Evolutionary conservation across 78 protist species (phyloP).

Genomic region (slime mould (Dictyostelium discoideum)): DNA sequence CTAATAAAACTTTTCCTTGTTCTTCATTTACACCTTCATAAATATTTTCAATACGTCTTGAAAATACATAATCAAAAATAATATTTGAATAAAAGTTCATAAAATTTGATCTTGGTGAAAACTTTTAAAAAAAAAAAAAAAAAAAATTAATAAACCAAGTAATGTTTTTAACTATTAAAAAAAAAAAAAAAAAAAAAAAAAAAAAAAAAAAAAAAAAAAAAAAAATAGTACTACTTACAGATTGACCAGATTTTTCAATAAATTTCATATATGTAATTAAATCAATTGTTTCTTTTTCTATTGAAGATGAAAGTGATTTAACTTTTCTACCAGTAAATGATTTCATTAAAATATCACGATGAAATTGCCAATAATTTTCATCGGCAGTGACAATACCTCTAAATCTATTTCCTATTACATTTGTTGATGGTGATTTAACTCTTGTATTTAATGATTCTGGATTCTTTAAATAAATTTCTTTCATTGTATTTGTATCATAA

Average conservation of each 20-base stretch:
- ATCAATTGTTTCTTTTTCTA: neutral
- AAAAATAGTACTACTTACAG: neutral
- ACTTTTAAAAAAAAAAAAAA: neutral
- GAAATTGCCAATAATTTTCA: slow-evolving; percentile 23
- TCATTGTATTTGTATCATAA: neutral
- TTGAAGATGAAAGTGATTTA: neutral
- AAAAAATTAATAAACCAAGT: neutral
- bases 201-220: no score
- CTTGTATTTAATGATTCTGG: slow-evolving; percentile 5
- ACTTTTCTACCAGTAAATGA: neutral
- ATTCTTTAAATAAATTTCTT: neutral
- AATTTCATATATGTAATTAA: neutral
- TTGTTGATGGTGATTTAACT: neutral
- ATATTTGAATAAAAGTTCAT: slow-evolving; percentile 8
- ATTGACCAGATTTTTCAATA: slow-evolving; percentile 9
- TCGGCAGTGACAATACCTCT: slow-evolving; percentile 10
- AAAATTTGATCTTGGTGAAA: neutral
- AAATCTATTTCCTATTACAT: neutral
- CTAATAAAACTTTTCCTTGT: neutral
- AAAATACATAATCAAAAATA: slow-evolving; percentile 7
- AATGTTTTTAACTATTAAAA: neutral
- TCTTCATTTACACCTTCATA: neutral
- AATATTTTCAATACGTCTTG: slow-evolving; percentile 9
- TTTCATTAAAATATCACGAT: neutral
- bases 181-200: no score